Evolutionary conservation across 2,329 filamentous ascomycete species (phyloP), one percentile per base, ranked within the genome.

Genomic region (Paraphoma chrysanthemicola): DNA sequence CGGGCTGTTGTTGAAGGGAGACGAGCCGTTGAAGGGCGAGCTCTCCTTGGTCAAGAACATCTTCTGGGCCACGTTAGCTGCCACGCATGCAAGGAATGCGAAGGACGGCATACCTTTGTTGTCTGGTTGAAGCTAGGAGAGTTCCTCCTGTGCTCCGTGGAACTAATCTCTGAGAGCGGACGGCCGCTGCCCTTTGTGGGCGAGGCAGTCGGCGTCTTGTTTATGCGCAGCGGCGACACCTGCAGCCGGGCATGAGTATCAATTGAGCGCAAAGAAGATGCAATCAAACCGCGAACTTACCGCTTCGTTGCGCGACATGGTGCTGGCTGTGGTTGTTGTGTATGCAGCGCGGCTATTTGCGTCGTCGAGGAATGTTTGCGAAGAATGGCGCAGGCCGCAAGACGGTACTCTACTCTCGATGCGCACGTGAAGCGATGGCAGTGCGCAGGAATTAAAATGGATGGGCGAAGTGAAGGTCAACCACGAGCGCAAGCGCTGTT

Each of bases 131-230:
- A 96, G 81, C 90, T 96, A 51, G 93, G 93, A 48, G 93, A 97
- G 81, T 98, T 98, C 70, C 93, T 86, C 74, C 94, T 87, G 77
- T 88, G 89, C 79, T 93, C 92, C 60, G 90, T 90, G 50, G 91
- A 90, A 67, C 90, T 92, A 72, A 99, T 88, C 81, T 99, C 95
- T 60, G 92, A 91, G 63, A 99, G 85, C 56, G 95, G 91, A 46
- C 73, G 69, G 85, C 77, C 77, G 55, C 77, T 79, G 70, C 85
- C 82, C 77, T 89, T 93, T 70, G 81, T 78, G 44, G 90, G 86
- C 57, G 89, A 88, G 84, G 81, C 54, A 82, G 85, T 68, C n/a
- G 72, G 72, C 70, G 79, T 85, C 80, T 92, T 93, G 79, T 88
- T 89, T 71, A 94, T 92, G 79, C 90, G 89, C 80, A 94, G 80